phyloP scores from a whole-genome alignment of 805 yeast genomes.

The Yarrowia divulgata region DNA sequence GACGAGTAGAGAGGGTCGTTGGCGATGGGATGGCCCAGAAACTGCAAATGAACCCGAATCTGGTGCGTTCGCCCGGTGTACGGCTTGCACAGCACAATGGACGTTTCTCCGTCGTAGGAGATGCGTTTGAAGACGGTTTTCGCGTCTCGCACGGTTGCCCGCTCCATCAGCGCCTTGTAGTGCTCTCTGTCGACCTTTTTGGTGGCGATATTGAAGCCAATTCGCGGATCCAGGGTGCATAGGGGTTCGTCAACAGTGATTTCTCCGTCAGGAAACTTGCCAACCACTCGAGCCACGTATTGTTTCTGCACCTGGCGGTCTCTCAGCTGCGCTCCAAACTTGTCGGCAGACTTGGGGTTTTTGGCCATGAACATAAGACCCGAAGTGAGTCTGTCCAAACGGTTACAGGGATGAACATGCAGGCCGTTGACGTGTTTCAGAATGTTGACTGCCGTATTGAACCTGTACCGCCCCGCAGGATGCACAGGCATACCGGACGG shows the following conservation, averaged over 20 bases:
- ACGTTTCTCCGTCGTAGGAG: conserved; percentile 70
- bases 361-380: conserved; percentile 93
- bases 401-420: conserved; percentile 82
- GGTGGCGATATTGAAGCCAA: conserved; percentile 67
- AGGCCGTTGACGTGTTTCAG: conserved; percentile 73
- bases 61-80: conserved; percentile 95
- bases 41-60: conserved; percentile 90
- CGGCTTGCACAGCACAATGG: conserved; percentile 84
- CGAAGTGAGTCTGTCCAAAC: conserved; percentile 89
- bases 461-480: conserved; percentile 86
- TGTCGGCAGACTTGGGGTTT: conserved; percentile 77
- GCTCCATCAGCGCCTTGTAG: conserved; percentile 74
- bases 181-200: conserved; percentile 63
- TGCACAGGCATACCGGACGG: conserved; percentile 97
- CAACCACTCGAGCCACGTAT: conserved; percentile 86
- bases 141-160: conserved; percentile 78
- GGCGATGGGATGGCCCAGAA: conserved; percentile 86
- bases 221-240: conserved; percentile 73
- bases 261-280: conserved; percentile 74
- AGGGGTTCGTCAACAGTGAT: conserved; percentile 72
- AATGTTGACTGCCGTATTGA: conserved; percentile 79
- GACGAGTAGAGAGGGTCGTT: conserved; percentile 93
- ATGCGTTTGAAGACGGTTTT: conserved; percentile 71
- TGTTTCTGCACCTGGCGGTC: conserved; percentile 79
- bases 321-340: conserved; percentile 69